phyloP scores from a whole-genome alignment of 2,329 filamentous ascomycete species.

The Colletotrichum incanum region DNA sequence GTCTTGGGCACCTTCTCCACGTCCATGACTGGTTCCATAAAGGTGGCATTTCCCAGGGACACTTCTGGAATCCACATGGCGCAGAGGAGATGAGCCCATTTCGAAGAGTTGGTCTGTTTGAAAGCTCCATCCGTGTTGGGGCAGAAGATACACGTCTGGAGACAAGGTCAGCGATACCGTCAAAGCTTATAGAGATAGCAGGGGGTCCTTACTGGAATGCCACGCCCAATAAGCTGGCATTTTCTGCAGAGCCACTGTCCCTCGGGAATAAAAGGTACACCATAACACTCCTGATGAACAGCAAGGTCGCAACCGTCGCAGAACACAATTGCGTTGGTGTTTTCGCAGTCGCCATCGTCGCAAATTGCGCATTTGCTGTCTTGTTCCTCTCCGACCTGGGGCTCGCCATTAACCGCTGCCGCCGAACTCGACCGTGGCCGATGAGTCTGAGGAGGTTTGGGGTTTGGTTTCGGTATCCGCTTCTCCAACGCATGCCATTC shows the following conservation, averaged over 20 bases:
- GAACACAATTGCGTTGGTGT: conserved; percentile 98
- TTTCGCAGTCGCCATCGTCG: conserved; percentile 99
- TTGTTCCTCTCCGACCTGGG: conserved; percentile 89
- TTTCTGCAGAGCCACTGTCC: conserved; percentile 98
- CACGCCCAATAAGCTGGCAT: conserved; percentile 94
- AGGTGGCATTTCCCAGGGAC: conserved; percentile 93
- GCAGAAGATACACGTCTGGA: conserved; percentile 94
- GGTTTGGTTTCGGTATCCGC: conserved; percentile 95
- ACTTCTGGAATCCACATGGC: conserved; percentile 99
- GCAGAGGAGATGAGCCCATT: conserved; percentile 97
- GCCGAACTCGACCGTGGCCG: conserved; percentile 93
- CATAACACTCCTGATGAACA: conserved; percentile 98
- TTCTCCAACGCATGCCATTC: conserved; percentile 98
- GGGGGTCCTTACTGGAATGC: conserved; percentile 78
- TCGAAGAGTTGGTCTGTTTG: conserved; percentile 96
- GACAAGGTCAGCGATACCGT: conserved; percentile 5
- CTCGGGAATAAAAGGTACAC: conserved; percentile 98
- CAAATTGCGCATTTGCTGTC: conserved; percentile 98
- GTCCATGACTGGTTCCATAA: conserved; percentile 98
- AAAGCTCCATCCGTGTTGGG: conserved; percentile 98
- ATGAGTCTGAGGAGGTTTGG: conserved; percentile 95
- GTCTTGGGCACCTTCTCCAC: conserved; percentile 97
- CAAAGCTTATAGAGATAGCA: neutral
- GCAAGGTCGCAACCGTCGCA: conserved; percentile 98
- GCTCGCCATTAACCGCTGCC: conserved; percentile 95